A percentile compares a stretch with the other conserved stretches of the same genome.
phyloP scores from a whole-genome alignment of 192 early-diverging fungal species.

The Phlyctochytrium bullatum region DNA sequence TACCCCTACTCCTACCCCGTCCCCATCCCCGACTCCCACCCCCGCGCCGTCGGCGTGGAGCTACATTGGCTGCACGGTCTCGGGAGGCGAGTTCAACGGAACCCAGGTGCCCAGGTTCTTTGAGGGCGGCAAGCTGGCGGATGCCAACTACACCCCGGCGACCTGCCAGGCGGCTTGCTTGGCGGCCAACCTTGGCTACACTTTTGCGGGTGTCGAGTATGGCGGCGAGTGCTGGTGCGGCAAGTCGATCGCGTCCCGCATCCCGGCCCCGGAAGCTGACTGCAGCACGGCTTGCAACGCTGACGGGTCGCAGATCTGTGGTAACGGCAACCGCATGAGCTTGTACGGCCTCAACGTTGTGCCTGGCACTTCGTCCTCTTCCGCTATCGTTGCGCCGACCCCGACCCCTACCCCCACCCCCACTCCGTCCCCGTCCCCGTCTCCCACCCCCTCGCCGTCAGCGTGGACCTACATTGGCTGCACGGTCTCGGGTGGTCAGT shows the following conservation, averaged over 20 bases:
- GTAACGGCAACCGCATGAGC: not conserved
- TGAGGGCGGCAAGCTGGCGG: too few relatives aligned
- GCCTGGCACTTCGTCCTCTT: not conserved
- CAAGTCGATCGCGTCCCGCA: not conserved
- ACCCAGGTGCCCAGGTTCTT: too few relatives aligned
- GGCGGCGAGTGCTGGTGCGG: slow-evolving; percentile 9
- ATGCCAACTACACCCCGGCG: not conserved
- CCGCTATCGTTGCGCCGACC: not conserved
- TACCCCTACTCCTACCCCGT: not conserved
- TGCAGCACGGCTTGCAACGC: not conserved
- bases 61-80: not conserved
- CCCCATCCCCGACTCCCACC: not conserved
- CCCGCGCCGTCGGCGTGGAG: not conserved
- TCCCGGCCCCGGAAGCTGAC: not conserved
- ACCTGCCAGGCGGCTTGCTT: not conserved
- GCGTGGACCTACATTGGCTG: not conserved
- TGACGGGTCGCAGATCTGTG: not conserved
- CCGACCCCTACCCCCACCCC: not conserved
- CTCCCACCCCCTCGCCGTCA: not conserved
- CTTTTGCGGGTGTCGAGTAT: not conserved
- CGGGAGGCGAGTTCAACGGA: too few relatives aligned
- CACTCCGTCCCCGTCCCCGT: not conserved
- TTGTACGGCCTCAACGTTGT: not conserved
- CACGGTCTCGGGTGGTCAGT: too few relatives aligned
- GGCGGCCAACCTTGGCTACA: not conserved